Conservation (phyloP, 1,284 basidiomycete species). For the Jaminaea rosea region DNA sequence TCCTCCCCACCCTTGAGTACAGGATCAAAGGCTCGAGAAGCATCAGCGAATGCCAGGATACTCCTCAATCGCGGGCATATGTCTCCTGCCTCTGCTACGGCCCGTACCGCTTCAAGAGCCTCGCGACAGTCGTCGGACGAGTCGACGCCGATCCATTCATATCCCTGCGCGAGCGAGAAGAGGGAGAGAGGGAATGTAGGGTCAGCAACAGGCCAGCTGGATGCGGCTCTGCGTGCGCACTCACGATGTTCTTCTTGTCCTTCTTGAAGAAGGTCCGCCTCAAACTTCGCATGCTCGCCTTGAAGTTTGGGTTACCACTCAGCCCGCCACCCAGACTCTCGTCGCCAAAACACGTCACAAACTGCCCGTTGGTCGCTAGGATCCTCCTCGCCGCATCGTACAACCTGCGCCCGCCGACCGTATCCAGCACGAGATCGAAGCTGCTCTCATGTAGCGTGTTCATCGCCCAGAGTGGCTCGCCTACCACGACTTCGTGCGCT, state of each 20-base stretch:
- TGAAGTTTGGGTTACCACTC: conserved; percentile 38
- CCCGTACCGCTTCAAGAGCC: conserved; percentile 37
- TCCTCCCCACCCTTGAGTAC: conserved; percentile 13
- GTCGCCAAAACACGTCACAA: conserved; percentile 47
- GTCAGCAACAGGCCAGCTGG: too few species aligned
- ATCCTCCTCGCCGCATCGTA: conserved; percentile 50
- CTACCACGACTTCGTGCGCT: conserved; percentile 48
- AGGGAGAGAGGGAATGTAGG: too few species aligned
- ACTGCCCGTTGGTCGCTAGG: conserved; percentile 46
- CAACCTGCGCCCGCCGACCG: conserved; percentile 40
- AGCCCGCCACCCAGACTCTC: conserved; percentile 5
- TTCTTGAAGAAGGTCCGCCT: conserved; percentile 49
- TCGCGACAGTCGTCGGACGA: conserved; percentile 31
- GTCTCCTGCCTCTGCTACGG: conserved; percentile 32
- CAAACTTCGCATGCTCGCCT: conserved; percentile 44
- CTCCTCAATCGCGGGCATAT: conserved; percentile 42
- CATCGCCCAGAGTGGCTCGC: conserved; percentile 48
- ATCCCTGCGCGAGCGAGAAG: too few species aligned
- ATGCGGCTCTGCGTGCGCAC: too few species aligned
- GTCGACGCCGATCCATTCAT: conserved; percentile 45
- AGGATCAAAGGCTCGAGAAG: conserved; percentile 34
- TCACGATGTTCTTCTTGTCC: conserved; percentile 48
- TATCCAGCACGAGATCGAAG: conserved; percentile 48
- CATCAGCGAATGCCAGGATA: conserved; percentile 39
- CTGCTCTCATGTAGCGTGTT: conserved; percentile 48